Evolutionary conservation across 1,139 yeast species (phyloP).

Genomic region (Lodderomyces metapsilosis): DNA sequence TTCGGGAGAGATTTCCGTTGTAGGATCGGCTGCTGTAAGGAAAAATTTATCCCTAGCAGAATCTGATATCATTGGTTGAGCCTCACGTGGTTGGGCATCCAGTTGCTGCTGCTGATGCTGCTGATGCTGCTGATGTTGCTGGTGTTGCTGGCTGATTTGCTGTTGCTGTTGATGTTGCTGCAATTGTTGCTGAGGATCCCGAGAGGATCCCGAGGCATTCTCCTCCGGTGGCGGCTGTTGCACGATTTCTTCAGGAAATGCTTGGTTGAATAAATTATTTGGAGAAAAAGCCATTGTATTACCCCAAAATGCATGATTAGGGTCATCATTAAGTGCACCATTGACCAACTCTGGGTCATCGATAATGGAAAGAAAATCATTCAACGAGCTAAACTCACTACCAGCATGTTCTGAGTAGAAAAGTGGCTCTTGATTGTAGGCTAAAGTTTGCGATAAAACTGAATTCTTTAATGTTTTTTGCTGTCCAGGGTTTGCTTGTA

Average conservation of each 20-base stretch:
- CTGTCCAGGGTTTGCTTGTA: constrained; percentile 9
- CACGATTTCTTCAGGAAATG: constrained; percentile 18
- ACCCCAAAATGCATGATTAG: constrained; percentile 21
- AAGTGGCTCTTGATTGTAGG: constrained; percentile 66
- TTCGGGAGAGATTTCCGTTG: constrained; percentile 91
- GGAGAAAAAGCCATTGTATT: constrained; percentile 34
- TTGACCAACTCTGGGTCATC: constrained; percentile 75
- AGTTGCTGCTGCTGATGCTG: constrained; percentile 9
- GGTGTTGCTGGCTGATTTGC: constrained; percentile 6
- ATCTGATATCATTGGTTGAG: constrained; percentile 58
- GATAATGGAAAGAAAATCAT: constrained; percentile 85
- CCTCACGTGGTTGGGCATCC: constrained; percentile 5
- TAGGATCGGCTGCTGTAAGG: constrained; percentile 95
- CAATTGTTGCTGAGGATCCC: constrained; percentile 10
- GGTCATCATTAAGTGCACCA: constrained; percentile 44
- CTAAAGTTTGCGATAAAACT: constrained; percentile 43
- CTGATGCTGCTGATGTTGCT: constrained; percentile 11
- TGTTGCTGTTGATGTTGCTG: constrained; percentile 13
- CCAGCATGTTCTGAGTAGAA: constrained; percentile 92
- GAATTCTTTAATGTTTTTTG: constrained; percentile 23
- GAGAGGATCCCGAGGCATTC: not conserved
- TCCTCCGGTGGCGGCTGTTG: not conserved
- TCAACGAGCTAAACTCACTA: constrained; percentile 85
- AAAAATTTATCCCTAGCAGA: constrained; percentile 92
- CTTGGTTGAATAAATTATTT: constrained; percentile 21